Evolutionary conservation across 148 eudicot species (phyloP).

Genomic region (Pharnaceum exiguum): DNA sequence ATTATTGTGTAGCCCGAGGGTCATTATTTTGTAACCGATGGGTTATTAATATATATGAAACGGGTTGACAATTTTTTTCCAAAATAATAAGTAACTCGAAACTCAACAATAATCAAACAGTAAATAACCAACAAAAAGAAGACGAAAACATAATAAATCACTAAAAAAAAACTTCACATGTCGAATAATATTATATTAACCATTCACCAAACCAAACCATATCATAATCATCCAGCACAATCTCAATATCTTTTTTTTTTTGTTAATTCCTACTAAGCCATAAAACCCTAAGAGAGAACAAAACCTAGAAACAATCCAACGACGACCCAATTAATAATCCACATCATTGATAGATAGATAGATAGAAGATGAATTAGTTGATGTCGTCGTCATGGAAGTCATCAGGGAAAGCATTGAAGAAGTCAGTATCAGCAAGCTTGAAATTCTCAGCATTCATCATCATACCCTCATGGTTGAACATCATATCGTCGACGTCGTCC

Average conservation of each 20-base stretch:
- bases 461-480: slow-evolving; percentile 52
- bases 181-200: neutral
- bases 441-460: slow-evolving; percentile 29
- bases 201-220: neutral
- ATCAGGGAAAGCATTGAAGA: slow-evolving; percentile 72
- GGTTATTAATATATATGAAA: too few relatives aligned
- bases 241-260: neutral
- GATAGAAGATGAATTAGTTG: slow-evolving; percentile 32
- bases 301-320: neutral
- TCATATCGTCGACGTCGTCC: slow-evolving; percentile 65
- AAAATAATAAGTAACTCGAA: neutral
- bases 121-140: neutral
- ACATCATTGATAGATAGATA: too few relatives aligned
- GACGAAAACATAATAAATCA: neutral
- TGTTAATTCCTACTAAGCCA: neutral
- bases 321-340: too few relatives aligned
- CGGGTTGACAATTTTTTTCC: too few relatives aligned
- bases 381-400: slow-evolving; percentile 78
- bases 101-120: neutral
- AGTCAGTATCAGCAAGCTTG: slow-evolving; percentile 64
- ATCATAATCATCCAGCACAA: neutral
- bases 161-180: neutral
- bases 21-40: neutral
- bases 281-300: neutral
- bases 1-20: neutral